Conservation (phyloP, 331 rosid species). For the Malus hybrid region DNA sequence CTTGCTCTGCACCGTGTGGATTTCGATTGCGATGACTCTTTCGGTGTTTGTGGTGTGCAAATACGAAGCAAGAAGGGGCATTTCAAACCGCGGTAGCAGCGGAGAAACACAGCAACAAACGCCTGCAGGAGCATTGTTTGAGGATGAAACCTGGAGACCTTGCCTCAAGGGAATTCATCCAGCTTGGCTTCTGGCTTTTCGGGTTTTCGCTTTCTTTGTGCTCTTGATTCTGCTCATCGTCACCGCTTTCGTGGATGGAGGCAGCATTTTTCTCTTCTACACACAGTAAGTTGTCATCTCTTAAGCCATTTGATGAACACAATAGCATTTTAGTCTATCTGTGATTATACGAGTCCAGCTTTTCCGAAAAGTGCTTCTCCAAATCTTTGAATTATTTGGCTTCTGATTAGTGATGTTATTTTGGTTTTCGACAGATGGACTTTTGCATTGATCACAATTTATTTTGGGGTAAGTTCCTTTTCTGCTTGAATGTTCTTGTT, state of each 20-base stretch:
- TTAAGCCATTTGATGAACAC: neutral
- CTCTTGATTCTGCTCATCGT: conserved; percentile 63
- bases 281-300: conserved; percentile 62
- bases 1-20: conserved; percentile 55
- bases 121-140: conserved; percentile 46
- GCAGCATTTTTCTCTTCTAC: conserved; percentile 66
- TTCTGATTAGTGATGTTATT: neutral
- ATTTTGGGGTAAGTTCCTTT: conserved; percentile 78
- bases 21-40: conserved; percentile 29
- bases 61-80: conserved; percentile 29
- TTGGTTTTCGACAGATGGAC: conserved; percentile 70
- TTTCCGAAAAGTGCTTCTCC: neutral
- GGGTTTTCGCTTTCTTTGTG: conserved; percentile 68
- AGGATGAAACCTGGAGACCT: conserved; percentile 94
- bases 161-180: conserved; percentile 88
- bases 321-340: too few relatives aligned
- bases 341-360: too few relatives aligned
- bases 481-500: neutral
- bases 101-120: conserved; percentile 26
- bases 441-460: conserved; percentile 62
- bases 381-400: neutral
- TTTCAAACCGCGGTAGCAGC: conserved; percentile 12
- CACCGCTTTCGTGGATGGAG: conserved; percentile 62
- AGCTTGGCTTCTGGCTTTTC: conserved; percentile 79
- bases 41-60: conserved; percentile 53